Evolutionary conservation across 306 rosid species (phyloP).

Genomic region (Quercus robur): DNA sequence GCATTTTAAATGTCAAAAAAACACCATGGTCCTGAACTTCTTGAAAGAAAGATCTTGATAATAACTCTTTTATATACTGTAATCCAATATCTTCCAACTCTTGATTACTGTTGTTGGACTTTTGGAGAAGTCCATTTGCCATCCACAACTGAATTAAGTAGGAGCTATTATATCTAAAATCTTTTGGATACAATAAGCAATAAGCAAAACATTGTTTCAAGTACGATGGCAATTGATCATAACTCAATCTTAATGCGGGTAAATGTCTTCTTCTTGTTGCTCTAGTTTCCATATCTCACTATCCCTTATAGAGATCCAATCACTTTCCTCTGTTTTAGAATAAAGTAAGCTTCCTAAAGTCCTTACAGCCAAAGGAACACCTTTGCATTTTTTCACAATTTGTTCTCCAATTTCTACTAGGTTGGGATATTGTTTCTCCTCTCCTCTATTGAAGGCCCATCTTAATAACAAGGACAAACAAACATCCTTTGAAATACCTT

Average conservation of each 20-base stretch:
- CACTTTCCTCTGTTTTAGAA: too few relatives aligned
- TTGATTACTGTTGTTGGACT: background rate
- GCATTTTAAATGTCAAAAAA: too few relatives aligned
- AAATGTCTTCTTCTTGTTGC: too few relatives aligned
- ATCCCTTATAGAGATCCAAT: too few relatives aligned
- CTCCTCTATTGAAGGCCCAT: constrained; percentile 17
- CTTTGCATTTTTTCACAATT: constrained; percentile 22
- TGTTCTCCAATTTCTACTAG: constrained; percentile 25
- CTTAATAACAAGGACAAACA: constrained; percentile 38
- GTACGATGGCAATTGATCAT: too few relatives aligned
- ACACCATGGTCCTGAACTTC: too few relatives aligned
- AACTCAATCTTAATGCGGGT: too few relatives aligned
- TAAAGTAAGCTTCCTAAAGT: too few relatives aligned
- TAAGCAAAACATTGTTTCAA: too few relatives aligned
- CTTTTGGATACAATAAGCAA: background rate
- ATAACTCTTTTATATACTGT: constrained; percentile 4
- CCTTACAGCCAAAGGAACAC: constrained; percentile 25
- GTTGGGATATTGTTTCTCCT: background rate
- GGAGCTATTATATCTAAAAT: background rate
- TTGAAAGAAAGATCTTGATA: too few relatives aligned
- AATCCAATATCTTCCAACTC: constrained; percentile 21
- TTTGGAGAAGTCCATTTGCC: constrained; percentile 23
- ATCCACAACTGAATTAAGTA: constrained; percentile 24
- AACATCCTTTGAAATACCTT: constrained; percentile 20
- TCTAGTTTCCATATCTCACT: too few relatives aligned